Evolutionary conservation across 352 stramenopile genomes (phyloP), one percentile per base, ranked within the genome.

Genomic region (Phytophthora sansomeana): DNA sequence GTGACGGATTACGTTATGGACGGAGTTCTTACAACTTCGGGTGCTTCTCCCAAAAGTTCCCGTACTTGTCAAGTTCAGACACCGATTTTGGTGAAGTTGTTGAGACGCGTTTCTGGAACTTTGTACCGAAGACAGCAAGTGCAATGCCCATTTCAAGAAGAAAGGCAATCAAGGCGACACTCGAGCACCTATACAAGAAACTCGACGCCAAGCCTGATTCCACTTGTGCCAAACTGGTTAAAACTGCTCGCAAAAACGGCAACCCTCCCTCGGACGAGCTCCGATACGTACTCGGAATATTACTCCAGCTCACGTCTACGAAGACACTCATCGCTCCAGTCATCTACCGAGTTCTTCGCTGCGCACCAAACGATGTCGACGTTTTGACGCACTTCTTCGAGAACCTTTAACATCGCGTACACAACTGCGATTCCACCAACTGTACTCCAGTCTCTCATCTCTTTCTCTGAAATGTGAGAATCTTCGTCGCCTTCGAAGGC

Each of bases 1-100:
- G 73, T 87, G 21, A 61, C 56, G 14, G 75, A 76, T 11, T 88
- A 85, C 57, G 57, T 83, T 21, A 38, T 85, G n/a, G n/a, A 88
- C 29, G 74, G 76, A 13, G 60, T 85, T 16, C 38, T 56, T 6
- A 79, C 75, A 21, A 58, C 51, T 11, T 78, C 74, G 1, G 65
- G 74, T 0, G 38, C 55, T 3, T 49, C 65, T 7, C 26, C 54
- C 1, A 60, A 57, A 66, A 64, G 41, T 69, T 66, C 19, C 49
- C 59, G 49, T 80, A 71, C 56, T 74, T 69, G 16, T 77, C 69
- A 16, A 77, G 17, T 2, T 85, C 71, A 71, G 74, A 85, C 46
- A 24, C 16, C 10, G 63, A 80, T 46, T 76, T 77, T 33, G 69
- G 63, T 38, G 60, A 78, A 39, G 59, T 83, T 19, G 58, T n/a